Evolutionary conservation across 2,329 filamentous ascomycete genomes (phyloP).

Genomic region (Mycosphaerella arachidis): DNA sequence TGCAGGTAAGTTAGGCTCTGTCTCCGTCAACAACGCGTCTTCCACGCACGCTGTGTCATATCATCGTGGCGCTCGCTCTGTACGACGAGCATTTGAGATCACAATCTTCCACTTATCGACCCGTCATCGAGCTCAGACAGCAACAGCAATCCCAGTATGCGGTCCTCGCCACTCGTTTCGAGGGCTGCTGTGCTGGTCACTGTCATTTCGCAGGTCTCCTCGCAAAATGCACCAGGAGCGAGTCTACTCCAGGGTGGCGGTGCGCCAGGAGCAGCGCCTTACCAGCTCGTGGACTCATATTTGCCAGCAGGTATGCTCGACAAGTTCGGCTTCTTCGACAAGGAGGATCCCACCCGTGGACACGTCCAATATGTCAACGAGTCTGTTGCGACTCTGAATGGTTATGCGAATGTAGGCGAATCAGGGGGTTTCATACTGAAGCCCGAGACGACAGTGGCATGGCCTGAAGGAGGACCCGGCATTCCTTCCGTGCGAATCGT

Average conservation of each 20-base stretch:
- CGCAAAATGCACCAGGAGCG: conserved; percentile 28
- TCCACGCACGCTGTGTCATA: not conserved
- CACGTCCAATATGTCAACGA: conserved; percentile 41
- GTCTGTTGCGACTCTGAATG: conserved; percentile 32
- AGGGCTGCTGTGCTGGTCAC: conserved; percentile 20
- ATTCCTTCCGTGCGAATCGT: conserved; percentile 34
- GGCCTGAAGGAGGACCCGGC: conserved; percentile 36
- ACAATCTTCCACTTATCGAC: not conserved
- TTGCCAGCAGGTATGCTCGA: conserved; percentile 30
- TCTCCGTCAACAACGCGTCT: conserved; percentile 21
- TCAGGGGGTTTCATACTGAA: conserved; percentile 27
- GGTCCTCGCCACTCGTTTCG: conserved; percentile 24
- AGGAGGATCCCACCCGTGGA: conserved; percentile 31
- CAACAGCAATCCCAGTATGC: conserved; percentile 14
- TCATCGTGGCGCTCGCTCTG: not conserved
- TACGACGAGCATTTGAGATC: not conserved
- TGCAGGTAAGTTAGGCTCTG: conserved; percentile 8
- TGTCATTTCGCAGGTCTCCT: conserved; percentile 14
- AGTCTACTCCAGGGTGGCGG: conserved; percentile 27
- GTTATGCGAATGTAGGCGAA: conserved; percentile 23
- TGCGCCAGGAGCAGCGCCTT: conserved; percentile 26
- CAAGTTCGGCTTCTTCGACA: conserved; percentile 34
- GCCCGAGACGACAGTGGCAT: conserved; percentile 39
- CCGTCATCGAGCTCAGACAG: not conserved
- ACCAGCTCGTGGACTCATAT: conserved; percentile 32